These are phyloP conservation scores for Aspergillus tamarii DNA, from an alignment of 2,329 filamentous ascomycete genomes.

Conservation along the genomic window DNA sequence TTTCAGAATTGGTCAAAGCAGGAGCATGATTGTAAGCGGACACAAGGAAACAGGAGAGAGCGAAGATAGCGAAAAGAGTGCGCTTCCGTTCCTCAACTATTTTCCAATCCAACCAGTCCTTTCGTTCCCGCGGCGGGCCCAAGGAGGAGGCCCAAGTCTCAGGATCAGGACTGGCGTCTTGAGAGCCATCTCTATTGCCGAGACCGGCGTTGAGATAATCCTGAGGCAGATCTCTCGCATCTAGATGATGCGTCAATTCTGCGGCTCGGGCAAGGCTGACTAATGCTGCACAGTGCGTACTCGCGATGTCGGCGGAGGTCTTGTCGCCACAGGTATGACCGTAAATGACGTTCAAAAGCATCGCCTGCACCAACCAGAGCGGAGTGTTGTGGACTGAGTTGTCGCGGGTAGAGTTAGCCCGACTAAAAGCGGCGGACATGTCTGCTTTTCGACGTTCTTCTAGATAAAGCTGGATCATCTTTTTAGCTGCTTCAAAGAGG, in stretches of 20 bases:
- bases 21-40: slow-evolving; percentile 93
- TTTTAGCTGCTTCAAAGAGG: slow-evolving; percentile 90
- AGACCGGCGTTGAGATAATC: slow-evolving; percentile 51
- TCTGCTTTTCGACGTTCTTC: slow-evolving; percentile 89
- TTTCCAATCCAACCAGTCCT: slow-evolving; percentile 89
- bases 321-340: slow-evolving; percentile 94
- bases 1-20: slow-evolving; percentile 90
- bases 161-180: slow-evolving; percentile 40
- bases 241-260: slow-evolving; percentile 63
- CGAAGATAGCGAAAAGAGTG: slow-evolving; percentile 88
- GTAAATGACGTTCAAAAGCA: slow-evolving; percentile 94
- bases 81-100: slow-evolving; percentile 86
- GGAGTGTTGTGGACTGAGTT: slow-evolving; percentile 74
- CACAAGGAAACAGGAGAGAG: slow-evolving; percentile 85
- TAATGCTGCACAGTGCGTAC: slow-evolving; percentile 85
- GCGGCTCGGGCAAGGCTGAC: slow-evolving; percentile 89
- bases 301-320: slow-evolving; percentile 85
- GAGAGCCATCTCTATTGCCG: slow-evolving; percentile 50
- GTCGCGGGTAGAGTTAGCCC: slow-evolving; percentile 58
- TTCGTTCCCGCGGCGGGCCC: slow-evolving; percentile 37
- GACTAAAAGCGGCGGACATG: slow-evolving; percentile 64
- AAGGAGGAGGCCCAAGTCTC: slow-evolving; percentile 42
- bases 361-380: slow-evolving; percentile 93
- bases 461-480: slow-evolving; percentile 90
- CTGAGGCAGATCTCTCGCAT: slow-evolving; percentile 40